phyloP scores from a whole-genome alignment of 768 basidiomycete species.

The Tephrocybe sp. region DNA sequence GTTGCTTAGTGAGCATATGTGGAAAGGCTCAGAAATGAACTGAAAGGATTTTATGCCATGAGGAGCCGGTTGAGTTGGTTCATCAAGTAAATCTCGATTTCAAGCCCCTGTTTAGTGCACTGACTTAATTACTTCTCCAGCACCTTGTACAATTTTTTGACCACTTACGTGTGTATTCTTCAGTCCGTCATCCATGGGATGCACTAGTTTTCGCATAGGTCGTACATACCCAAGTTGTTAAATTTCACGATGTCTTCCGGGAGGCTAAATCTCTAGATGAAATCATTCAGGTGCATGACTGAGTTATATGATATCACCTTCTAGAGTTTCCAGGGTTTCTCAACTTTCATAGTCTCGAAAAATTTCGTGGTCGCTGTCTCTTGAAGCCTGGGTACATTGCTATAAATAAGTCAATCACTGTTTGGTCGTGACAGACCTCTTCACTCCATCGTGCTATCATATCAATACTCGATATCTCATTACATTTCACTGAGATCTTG shows the following conservation, averaged over 20 bases:
- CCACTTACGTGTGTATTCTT: constrained; percentile 57
- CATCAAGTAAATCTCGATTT: constrained; percentile 59
- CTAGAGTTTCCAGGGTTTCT: background rate
- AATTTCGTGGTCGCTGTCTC: constrained; percentile 59
- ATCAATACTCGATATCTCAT: constrained; percentile 69
- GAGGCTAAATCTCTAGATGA: constrained; percentile 68
- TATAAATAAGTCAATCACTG: background rate
- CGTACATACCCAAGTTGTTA: constrained; percentile 57
- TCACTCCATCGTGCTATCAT: constrained; percentile 64
- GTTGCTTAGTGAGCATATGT: too few relatives aligned
- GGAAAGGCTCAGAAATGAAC: constrained; percentile 36
- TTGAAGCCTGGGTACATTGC: constrained; percentile 42
- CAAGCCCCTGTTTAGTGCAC: background rate
- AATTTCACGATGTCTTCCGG: constrained; percentile 56
- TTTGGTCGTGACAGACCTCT: constrained; percentile 50
- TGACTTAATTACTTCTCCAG: constrained; percentile 8
- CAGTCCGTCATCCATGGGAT: background rate
- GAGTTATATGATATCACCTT: constrained; percentile 24
- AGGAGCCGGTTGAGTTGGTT: constrained; percentile 81
- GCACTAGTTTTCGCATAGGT: constrained; percentile 42
- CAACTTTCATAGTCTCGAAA: constrained; percentile 36
- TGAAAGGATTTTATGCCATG: constrained; percentile 76
- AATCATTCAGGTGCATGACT: constrained; percentile 65
- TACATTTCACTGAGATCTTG: constrained; percentile 68
- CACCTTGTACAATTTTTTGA: constrained; percentile 56